phyloP scores from a whole-genome alignment of 23 red algal genomes.

The Pyropia yezoensis region DNA sequence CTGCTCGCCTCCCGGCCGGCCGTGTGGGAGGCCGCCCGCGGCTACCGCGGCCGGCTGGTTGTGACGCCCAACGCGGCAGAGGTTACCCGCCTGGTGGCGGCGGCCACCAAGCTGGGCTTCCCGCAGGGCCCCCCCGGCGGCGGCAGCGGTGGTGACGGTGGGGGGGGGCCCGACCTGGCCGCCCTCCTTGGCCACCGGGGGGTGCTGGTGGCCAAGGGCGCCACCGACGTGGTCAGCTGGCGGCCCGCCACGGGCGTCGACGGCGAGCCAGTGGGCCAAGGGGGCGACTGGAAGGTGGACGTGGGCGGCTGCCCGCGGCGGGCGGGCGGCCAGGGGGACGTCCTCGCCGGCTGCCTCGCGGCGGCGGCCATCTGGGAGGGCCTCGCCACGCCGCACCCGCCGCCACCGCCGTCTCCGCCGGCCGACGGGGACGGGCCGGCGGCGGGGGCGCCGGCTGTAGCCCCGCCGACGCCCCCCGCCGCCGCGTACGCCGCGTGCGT shows the following conservation, averaged over 20 bases:
- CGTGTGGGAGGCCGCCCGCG: conserved; percentile 1
- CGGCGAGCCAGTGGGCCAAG: not conserved
- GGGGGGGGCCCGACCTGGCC: not conserved
- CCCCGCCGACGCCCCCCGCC: not conserved
- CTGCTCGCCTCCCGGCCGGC: conserved; percentile 7
- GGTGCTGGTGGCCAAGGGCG: conserved; percentile 64
- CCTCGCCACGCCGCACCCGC: conserved; percentile 8
- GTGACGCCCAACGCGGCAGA: conserved; percentile 80
- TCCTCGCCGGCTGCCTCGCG: conserved; percentile 56
- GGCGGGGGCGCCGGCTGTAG: not conserved
- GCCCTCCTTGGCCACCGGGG: not conserved
- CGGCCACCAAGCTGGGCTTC: not conserved
- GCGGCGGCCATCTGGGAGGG: not conserved
- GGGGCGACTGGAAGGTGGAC: conserved; percentile 10
- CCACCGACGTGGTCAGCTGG: conserved; percentile 9
- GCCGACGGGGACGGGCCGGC: not conserved
- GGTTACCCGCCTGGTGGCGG: conserved; percentile 20
- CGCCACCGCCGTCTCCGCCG: not conserved
- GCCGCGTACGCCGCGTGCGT: conserved; percentile 18
- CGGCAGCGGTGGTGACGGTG: too few relatives aligned
- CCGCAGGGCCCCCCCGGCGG: too few relatives aligned
- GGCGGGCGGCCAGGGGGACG: conserved; percentile 81
- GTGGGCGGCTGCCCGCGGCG: conserved; percentile 14
- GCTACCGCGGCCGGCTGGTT: conserved; percentile 5
- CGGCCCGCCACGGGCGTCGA: not conserved